A percentile compares a stretch with the other conserved stretches of the same genome.
These are phyloP conservation scores for Phyllosticta ampelicida DNA, from an alignment of 2,329 filamentous ascomycete genomes.

Conservation along the genomic window DNA sequence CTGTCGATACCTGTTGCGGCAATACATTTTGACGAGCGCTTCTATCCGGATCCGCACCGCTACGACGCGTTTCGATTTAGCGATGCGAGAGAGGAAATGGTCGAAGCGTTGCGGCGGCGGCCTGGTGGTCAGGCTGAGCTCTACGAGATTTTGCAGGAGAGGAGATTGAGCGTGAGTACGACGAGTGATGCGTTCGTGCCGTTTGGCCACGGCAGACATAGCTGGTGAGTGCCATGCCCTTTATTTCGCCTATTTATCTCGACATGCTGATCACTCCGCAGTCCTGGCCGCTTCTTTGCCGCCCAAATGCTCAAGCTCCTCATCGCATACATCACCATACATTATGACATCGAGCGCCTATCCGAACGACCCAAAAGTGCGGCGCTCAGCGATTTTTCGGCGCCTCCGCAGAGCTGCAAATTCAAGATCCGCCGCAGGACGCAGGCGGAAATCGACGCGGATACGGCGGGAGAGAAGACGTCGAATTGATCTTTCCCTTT, in stretches of 20 bases:
- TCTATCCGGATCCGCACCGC: constrained; percentile 17
- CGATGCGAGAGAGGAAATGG: constrained; percentile 13
- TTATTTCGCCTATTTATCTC: too few species aligned
- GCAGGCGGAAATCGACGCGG: background rate
- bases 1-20: constrained; percentile 13
- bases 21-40: constrained; percentile 20
- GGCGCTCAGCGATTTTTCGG: constrained; percentile 1
- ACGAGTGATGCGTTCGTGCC: constrained; percentile 17
- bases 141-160: background rate
- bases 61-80: constrained; percentile 24
- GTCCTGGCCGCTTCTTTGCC: constrained; percentile 12
- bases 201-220: constrained; percentile 21
- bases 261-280: background rate
- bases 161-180: constrained; percentile 14
- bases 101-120: background rate
- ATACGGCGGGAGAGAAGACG: background rate
- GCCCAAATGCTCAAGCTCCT: constrained; percentile 13
- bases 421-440: background rate
- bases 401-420: background rate
- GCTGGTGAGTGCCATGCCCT: constrained; percentile 13
- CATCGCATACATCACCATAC: constrained; percentile 11
- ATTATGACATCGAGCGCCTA: constrained; percentile 13
- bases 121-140: background rate
- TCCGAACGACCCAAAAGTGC: constrained; percentile 10
- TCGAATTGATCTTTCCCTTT: background rate